Evolutionary conservation across 2,329 filamentous ascomycete species (phyloP), one percentile per base, ranked within the genome.

Genomic region (Didymella pinodella): DNA sequence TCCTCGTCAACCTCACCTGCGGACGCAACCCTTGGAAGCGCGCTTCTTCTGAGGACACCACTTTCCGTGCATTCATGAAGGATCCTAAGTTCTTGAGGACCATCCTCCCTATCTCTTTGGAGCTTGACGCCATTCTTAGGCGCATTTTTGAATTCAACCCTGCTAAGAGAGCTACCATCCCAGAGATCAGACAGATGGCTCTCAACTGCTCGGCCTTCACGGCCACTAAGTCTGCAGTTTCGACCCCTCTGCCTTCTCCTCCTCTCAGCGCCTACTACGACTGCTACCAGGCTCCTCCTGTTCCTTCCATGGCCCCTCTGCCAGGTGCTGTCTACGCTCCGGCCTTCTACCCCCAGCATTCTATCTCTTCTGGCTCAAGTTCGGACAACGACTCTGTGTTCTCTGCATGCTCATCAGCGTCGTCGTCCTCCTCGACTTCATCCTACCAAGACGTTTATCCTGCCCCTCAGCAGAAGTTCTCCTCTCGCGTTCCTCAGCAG

Each of bases 1-100:
- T 99, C 75, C 85, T 99, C 61, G 93, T 99, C 71, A 99, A 99
- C 82, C 84, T 99, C 67, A 96, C 93, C 50, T 99, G 95, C 81
- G 95, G 95, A 75, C 92, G 95, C 77, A 99, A 99, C 80, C 95
- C 95, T 59, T 99, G 95, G 95, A 98, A 98, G 82, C 90, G 95
- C 77, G 95, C 95, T 62, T 97, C 93, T 12, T 83, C 88, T 68
- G 92, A 97, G 77, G 95, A 99, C 79, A 92, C 92, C 65, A 98
- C 95, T 45, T 99, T 98, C 85, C 88, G 90, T 72, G 93, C 93
- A 54, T 98, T 91, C 80, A 86, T 91, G 69, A 90, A 90, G 82
- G 92, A 93, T 74, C 87, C 88, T 62, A 89, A 90, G 74, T 99
- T 98, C 78, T 82, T 99, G 66, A 90, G 93, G 82, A 91, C 92